Evolutionary conservation across 176 grass and related monocot species (phyloP).

Genomic region (Ensete glaucum): DNA sequence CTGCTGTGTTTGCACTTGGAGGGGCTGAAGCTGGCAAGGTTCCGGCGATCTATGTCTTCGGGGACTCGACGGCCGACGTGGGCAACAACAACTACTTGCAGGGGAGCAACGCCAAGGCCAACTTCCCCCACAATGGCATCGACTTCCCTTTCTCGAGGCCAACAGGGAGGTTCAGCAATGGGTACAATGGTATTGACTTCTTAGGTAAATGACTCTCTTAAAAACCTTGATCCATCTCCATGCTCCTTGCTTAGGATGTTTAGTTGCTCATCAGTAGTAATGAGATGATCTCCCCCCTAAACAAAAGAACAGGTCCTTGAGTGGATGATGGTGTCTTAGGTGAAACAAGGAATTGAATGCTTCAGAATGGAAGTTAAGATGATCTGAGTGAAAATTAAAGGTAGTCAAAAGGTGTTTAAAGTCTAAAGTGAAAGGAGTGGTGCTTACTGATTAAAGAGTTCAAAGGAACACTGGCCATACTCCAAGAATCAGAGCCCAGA

Average conservation of each 20-base stretch:
- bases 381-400: neutral
- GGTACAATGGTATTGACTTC: constrained; percentile 62
- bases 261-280: neutral
- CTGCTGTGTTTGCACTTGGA: neutral
- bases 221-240: neutral
- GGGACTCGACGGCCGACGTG: constrained; percentile 74
- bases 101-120: constrained; percentile 25
- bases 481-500: neutral
- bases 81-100: constrained; percentile 79
- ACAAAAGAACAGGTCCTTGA: too few relatives aligned
- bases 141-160: constrained; percentile 37
- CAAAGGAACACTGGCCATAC: neutral
- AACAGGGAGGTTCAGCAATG: constrained; percentile 88
- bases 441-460: neutral
- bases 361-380: too few relatives aligned
- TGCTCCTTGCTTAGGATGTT: too few relatives aligned
- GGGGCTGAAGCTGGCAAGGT: constrained; percentile 15
- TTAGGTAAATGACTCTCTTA: constrained; percentile 28
- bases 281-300: too few relatives aligned
- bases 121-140: constrained; percentile 46
- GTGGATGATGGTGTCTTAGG: too few relatives aligned
- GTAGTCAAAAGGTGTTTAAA: constrained; percentile 2
- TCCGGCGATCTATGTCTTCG: constrained; percentile 77
- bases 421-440: neutral
- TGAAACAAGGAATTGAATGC: too few relatives aligned